Evolutionary conservation across 257 asterid species (phyloP), one percentile per base, ranked within the genome.

Genomic region (Solanum sitiens): DNA sequence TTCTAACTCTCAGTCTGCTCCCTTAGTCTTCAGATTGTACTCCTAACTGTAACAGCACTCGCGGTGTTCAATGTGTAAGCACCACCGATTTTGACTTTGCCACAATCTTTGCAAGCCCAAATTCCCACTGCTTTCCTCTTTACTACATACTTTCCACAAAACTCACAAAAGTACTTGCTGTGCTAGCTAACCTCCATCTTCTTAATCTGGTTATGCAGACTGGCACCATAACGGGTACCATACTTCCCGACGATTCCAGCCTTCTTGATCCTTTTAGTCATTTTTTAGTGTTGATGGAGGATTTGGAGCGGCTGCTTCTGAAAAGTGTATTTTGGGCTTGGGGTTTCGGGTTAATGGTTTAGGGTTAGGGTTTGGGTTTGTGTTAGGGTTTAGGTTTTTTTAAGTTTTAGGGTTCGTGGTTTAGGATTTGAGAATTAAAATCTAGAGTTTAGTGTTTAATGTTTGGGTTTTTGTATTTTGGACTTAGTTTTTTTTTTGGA

Each of bases 171-270:
- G 39, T 91, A 93, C 92, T 92, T 93, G 91, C 93, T 91, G 87
- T 93, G 95, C 91, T 93, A 94, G 42, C 85, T 80, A 16, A 80
- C 85, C 68, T 80, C 85, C 85, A 80, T 80, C 67, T 80, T 80
- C 67, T 92, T 92, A 67, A 93, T 93, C 89, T 92, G 94, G 92
- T 93, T 93, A 47, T 95, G 91, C 94, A 93, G 91, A 91, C 96
- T 92, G 76, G 96, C 96, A 91, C 96, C 96, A 88, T 93, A 93
- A 45, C 96, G 94, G 86, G 96, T 93, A 25, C 96, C 96, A 80
- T 80, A 80, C 68, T 80, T 80, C 0, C 85, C 85, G 10, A 80
- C 85, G n/a, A 80, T 80, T 80, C 85, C 85, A 27, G 85, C 85
- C 85, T 80, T 80, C 85, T 80, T 80, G 68, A 68, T 80, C 68